A percentile compares a stretch with the other conserved stretches of the same genome.
These are phyloP conservation scores for Drechslera avenae DNA, from an alignment of 2,329 filamentous ascomycete genomes.

Conservation along the genomic window DNA sequence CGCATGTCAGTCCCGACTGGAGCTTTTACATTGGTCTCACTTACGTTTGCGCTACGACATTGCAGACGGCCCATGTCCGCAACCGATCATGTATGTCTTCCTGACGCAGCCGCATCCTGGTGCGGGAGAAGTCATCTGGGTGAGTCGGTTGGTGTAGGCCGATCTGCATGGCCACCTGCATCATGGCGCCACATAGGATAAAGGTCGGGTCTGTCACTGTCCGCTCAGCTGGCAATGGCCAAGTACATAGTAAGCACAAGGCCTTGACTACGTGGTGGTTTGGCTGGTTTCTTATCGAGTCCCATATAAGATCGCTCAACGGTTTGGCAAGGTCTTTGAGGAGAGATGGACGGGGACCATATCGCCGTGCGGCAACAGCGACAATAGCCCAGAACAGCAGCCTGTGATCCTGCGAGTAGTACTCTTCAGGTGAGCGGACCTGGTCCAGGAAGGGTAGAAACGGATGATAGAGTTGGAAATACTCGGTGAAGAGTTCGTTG, in stretches of 20 bases:
- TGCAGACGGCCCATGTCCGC: constrained; percentile 83
- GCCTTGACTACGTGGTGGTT: constrained; percentile 83
- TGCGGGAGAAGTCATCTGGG: constrained; percentile 80
- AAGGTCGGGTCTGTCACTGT: constrained; percentile 81
- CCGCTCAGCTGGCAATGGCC: constrained; percentile 81
- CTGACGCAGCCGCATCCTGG: constrained; percentile 74
- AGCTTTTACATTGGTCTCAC: constrained; percentile 11
- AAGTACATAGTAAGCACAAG: constrained; percentile 77
- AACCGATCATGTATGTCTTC: constrained; percentile 80
- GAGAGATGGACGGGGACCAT: constrained; percentile 65
- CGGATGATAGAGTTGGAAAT: constrained; percentile 76
- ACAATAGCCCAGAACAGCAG: constrained; percentile 87
- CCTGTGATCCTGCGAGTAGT: constrained; percentile 76
- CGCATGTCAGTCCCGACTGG: constrained; percentile 18
- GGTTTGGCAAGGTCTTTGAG: constrained; percentile 69
- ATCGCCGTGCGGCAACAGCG: constrained; percentile 74
- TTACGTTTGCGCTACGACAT: constrained; percentile 77
- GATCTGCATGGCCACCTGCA: constrained; percentile 84
- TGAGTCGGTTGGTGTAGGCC: constrained; percentile 80
- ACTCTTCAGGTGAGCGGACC: constrained; percentile 67
- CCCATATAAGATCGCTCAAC: constrained; percentile 74
- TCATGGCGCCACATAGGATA: constrained; percentile 81
- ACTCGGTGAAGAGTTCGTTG: constrained; percentile 70
- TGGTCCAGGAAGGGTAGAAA: constrained; percentile 78
- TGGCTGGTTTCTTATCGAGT: constrained; percentile 76